These are phyloP conservation scores for Paecilomyces formosus DNA, from an alignment of 2,329 filamentous ascomycete species.

Conservation along the genomic window DNA sequence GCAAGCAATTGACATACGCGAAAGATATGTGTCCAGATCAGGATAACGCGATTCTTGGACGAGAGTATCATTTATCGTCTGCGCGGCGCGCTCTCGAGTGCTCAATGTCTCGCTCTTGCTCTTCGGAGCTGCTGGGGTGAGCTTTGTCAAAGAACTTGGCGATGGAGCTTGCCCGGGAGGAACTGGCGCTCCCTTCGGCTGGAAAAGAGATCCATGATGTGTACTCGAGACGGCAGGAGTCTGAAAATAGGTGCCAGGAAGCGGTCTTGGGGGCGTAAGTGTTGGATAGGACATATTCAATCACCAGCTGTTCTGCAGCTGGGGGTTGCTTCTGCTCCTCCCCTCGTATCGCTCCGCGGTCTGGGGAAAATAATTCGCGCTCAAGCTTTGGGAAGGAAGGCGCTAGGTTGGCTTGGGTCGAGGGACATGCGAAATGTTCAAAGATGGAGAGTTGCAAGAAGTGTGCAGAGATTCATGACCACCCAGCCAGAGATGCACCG, in stretches of 20 bases:
- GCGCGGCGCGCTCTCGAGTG: constrained; percentile 71
- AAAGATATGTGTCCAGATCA: constrained; percentile 80
- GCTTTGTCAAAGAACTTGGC: constrained; percentile 22
- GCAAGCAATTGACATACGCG: constrained; percentile 54
- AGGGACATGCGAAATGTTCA: background rate
- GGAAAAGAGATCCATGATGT: constrained; percentile 30
- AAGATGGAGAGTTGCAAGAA: background rate
- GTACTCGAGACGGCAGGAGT: constrained; percentile 29
- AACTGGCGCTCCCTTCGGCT: constrained; percentile 17
- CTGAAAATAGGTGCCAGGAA: constrained; percentile 36
- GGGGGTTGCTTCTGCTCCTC: constrained; percentile 16
- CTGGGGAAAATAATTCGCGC: background rate
- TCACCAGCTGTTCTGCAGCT: constrained; percentile 8
- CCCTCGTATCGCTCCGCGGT: constrained; percentile 13
- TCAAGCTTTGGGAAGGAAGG: background rate
- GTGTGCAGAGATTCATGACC: constrained; percentile 1
- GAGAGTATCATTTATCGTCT: constrained; percentile 73
- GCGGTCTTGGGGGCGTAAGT: constrained; percentile 33
- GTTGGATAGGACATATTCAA: constrained; percentile 35
- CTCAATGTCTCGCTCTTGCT: constrained; percentile 48
- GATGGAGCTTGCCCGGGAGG: constrained; percentile 22
- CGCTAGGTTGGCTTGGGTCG: background rate
- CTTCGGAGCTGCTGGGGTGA: constrained; percentile 30
- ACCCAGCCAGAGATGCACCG: background rate
- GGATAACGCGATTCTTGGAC: constrained; percentile 73